Conservation (phyloP, 805 yeast species). For the Brettanomyces bruxellensis region DNA sequence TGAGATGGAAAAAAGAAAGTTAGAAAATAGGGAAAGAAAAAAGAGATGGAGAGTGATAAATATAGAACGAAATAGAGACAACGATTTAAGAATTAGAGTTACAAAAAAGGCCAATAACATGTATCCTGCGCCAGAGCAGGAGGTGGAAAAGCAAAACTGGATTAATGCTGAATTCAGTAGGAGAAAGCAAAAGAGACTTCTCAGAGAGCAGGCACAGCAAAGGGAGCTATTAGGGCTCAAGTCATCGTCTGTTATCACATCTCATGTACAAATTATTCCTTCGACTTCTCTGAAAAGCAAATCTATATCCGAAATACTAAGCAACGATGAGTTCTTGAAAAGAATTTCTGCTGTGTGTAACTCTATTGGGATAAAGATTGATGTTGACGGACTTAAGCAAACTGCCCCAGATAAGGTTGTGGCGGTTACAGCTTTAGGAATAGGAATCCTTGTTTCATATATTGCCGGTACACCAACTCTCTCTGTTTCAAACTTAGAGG, state of each 20-base stretch:
- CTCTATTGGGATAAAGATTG: background rate
- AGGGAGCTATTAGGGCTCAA: constrained; percentile 5
- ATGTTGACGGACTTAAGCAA: background rate
- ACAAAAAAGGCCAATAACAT: constrained; percentile 58
- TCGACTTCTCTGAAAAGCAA: constrained; percentile 3
- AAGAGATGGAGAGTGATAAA: constrained; percentile 80
- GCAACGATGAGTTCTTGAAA: constrained; percentile 3
- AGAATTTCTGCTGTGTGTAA: constrained; percentile 9
- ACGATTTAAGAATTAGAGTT: constrained; percentile 75
- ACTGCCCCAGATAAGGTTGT: background rate
- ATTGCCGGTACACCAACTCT: constrained; percentile 18
- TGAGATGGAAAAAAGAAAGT: constrained; percentile 46
- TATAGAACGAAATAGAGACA: constrained; percentile 73
- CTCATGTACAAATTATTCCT: background rate
- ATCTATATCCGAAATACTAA: constrained; percentile 3
- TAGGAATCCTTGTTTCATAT: constrained; percentile 30
- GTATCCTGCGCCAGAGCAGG: constrained; percentile 54
- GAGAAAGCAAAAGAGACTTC: constrained; percentile 52
- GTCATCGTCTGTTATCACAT: background rate
- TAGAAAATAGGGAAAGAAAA: constrained; percentile 69
- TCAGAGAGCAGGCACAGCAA: constrained; percentile 30
- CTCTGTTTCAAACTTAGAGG: constrained; percentile 11
- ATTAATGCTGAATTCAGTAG: constrained; percentile 61
- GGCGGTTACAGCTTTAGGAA: constrained; percentile 24
- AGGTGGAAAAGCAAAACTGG: constrained; percentile 54